Evolutionary conservation across 2,329 filamentous ascomycete genomes (phyloP).

Genomic region (Ilyonectria robusta): DNA sequence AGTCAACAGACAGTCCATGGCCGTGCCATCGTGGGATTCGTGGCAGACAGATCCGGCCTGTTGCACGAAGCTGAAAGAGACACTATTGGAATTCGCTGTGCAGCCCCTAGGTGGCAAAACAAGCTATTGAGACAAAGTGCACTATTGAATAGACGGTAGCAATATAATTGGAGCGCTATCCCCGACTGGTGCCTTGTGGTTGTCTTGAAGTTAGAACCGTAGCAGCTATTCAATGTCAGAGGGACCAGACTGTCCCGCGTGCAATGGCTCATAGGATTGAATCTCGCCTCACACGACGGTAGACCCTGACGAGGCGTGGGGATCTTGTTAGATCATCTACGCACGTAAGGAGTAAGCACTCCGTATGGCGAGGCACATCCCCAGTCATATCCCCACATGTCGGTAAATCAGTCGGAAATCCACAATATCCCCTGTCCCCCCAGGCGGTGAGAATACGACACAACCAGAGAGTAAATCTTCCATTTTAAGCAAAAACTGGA

Average conservation of each 20-base stretch:
- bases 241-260: not conserved
- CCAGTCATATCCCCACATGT: too few species aligned
- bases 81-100: not conserved
- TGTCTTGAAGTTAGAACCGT: not conserved
- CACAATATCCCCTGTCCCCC: too few species aligned
- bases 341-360: too few species aligned
- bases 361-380: too few species aligned
- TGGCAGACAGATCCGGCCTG: not conserved
- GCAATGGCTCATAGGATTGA: not conserved
- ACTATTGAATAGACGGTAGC: not conserved
- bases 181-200: not conserved
- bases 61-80: not conserved
- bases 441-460: too few species aligned
- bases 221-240: not conserved
- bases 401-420: too few species aligned
- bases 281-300: too few species aligned
- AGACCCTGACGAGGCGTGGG: too few species aligned
- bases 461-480: too few species aligned
- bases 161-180: not conserved
- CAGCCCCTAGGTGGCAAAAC: not conserved
- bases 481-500: too few species aligned
- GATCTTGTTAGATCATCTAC: too few species aligned
- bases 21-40: not conserved
- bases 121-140: not conserved
- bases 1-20: too few species aligned